Evolutionary conservation across 2,329 filamentous ascomycete genomes (phyloP), one percentile per base, ranked within the genome.

Genomic region (Nannizzia gypsea): DNA sequence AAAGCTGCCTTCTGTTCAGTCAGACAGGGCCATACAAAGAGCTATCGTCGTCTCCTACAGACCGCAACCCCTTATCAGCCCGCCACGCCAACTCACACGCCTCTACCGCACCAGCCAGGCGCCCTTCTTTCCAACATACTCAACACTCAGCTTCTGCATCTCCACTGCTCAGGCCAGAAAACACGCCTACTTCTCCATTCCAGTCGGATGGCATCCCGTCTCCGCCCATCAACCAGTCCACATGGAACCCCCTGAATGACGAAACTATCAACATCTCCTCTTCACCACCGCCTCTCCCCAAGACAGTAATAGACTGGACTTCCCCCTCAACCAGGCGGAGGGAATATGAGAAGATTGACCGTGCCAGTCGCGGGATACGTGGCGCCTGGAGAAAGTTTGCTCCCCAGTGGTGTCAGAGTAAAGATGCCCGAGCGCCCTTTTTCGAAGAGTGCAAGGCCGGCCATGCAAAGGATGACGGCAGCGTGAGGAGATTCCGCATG

Each of bases 91-190:
- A 24, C 8, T 13, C 42, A 46, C n/a, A 24, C 17, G 20, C n/a
- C 40, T 20, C 40, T 44, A 20, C 44, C 22, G 15, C 44, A 50
- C 22, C 17, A 20, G 3, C 44, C 8, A 22, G 6, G 24, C 13
- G 6, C 6, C 13, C 15, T 40, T 13, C 28, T 17, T n/a, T 20
- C 6, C 36, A 26, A 5, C 38, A 42, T 6, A 52, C 48, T n/a
- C 54, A 58, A 73, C 97, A 97, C 74, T 97, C 93, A 70, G 97
- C 87, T 67, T 97, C 91, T 62, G 96, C 78, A 71, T 96, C 97
- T 36, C 92, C 92, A 60, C 90, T 90, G 57, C 88, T 89, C 57
- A 91, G 91, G 75, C 95, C 96, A 73, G 96, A 92, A 66, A 92
- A 81, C 73, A 97, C 93, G 71, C 92, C 92, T 1, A 48, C 42